These are phyloP conservation scores for Yarrowia hollandica DNA, from an alignment of 805 yeast species.

Conservation along the genomic window DNA sequence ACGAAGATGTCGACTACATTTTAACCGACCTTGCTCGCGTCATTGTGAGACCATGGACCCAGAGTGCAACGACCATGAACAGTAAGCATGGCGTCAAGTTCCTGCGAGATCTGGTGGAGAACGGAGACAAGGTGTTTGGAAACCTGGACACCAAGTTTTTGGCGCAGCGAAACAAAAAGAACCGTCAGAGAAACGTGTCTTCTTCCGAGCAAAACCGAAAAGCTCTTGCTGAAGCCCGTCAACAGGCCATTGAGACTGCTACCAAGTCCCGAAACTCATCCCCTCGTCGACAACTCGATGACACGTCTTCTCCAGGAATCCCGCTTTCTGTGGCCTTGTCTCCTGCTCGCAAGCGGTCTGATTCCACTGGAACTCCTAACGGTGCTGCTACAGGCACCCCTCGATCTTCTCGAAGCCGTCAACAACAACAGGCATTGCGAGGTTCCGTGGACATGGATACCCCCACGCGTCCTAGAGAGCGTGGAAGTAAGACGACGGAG, in stretches of 20 bases:
- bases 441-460: constrained; percentile 6
- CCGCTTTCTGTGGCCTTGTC: constrained; percentile 24
- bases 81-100: constrained; percentile 39
- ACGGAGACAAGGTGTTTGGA: constrained; percentile 35
- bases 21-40: constrained; percentile 5
- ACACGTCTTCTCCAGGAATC: constrained; percentile 13
- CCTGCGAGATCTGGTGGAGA: constrained; percentile 35
- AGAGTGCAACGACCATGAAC: constrained; percentile 36
- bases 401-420: constrained; percentile 9
- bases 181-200: constrained; percentile 33
- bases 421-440: not conserved
- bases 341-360: constrained; percentile 20
- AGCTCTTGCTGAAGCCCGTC: constrained; percentile 35
- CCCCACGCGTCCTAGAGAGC: constrained; percentile 2
- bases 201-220: constrained; percentile 35
- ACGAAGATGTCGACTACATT: constrained; percentile 16
- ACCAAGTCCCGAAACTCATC: constrained; percentile 22
- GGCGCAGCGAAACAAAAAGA: constrained; percentile 26
- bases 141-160: constrained; percentile 30
- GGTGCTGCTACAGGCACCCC: not conserved
- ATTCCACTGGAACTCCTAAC: constrained; percentile 9
- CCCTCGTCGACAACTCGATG: constrained; percentile 19
- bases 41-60: constrained; percentile 39
- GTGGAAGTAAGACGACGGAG: not conserved
- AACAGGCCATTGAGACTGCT: constrained; percentile 32